phyloP scores from a whole-genome alignment of 2,329 filamentous ascomycete species.

The Alternaria atra region DNA sequence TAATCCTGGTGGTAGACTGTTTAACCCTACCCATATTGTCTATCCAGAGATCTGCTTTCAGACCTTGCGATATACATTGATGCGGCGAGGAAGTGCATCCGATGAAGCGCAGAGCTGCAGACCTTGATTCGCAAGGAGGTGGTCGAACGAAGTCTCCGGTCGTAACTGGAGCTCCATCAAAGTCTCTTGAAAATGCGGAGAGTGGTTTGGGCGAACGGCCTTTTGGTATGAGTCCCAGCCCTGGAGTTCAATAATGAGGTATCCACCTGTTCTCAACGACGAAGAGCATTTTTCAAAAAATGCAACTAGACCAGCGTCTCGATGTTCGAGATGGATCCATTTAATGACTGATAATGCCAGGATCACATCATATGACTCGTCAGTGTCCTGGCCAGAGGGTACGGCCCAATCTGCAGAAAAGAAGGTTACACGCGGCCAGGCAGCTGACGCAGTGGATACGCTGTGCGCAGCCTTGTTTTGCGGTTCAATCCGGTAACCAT shows the following conservation, averaged over 20 bases:
- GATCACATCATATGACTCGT: conserved; percentile 47
- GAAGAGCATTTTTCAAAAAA: conserved; percentile 47
- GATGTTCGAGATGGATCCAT: conserved; percentile 51
- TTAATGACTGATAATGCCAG: conserved; percentile 52
- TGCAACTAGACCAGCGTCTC: conserved; percentile 41
- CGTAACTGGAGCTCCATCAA: conserved; percentile 38
- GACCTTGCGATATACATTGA: conserved; percentile 47
- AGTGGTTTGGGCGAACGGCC: conserved; percentile 43
- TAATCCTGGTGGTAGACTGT: conserved; percentile 7
- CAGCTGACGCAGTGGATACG: conserved; percentile 24
- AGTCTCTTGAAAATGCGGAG: conserved; percentile 44
- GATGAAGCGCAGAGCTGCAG: conserved; percentile 41
- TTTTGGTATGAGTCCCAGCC: conserved; percentile 50
- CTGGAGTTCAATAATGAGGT: conserved; percentile 48
- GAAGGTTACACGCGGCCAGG: conserved; percentile 43
- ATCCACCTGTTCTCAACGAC: conserved; percentile 40
- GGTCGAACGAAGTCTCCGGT: conserved; percentile 47
- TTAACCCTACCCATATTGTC: conserved; percentile 13
- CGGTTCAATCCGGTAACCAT: conserved; percentile 45
- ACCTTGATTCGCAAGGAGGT: conserved; percentile 38
- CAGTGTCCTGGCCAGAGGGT: conserved; percentile 32
- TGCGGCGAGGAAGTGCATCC: conserved; percentile 42
- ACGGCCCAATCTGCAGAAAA: conserved; percentile 46
- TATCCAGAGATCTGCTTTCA: conserved; percentile 16
- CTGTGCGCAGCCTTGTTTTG: conserved; percentile 21